phyloP scores from a whole-genome alignment of 2,329 filamentous ascomycete genomes.

The Hypoxylon sp. region DNA sequence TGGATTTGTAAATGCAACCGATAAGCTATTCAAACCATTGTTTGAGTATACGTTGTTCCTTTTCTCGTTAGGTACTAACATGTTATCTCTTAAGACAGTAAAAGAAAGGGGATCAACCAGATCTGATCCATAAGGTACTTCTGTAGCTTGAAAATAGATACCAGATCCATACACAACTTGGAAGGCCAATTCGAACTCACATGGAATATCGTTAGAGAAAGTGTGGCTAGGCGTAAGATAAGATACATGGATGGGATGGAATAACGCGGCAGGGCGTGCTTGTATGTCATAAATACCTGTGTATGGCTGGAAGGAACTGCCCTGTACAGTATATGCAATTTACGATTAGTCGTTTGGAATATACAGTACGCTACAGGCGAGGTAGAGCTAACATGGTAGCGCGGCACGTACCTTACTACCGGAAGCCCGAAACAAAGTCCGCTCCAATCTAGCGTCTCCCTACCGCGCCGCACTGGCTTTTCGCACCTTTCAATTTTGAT shows the following conservation, averaged over 20 bases:
- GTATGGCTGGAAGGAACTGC: slow-evolving; percentile 18
- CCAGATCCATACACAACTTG: not conserved
- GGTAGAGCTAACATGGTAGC: not conserved
- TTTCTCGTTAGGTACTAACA: not conserved
- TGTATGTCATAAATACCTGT: slow-evolving; percentile 14
- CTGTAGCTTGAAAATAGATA: not conserved
- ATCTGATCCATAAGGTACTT: not conserved
- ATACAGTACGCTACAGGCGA: slow-evolving; percentile 19
- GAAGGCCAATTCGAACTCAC: not conserved
- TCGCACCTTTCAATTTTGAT: slow-evolving; percentile 25
- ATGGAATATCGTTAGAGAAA: slow-evolving; percentile 6
- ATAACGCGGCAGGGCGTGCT: slow-evolving; percentile 7
- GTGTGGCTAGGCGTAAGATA: not conserved
- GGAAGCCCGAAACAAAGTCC: slow-evolving; percentile 38
- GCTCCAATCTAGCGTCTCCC: slow-evolving; percentile 26
- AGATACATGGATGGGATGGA: slow-evolving; percentile 4
- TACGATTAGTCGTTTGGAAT: slow-evolving; percentile 29
- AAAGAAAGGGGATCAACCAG: not conserved
- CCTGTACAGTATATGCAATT: slow-evolving; percentile 22
- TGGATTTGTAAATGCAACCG: not conserved
- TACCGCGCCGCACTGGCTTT: slow-evolving; percentile 19
- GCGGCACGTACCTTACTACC: slow-evolving; percentile 12
- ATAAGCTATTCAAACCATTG: not conserved
- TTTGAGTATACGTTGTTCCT: not conserved
- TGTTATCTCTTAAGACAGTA: not conserved